phyloP scores from a whole-genome alignment of 371 early-diverging fungal species.

The Racocetra persica region DNA sequence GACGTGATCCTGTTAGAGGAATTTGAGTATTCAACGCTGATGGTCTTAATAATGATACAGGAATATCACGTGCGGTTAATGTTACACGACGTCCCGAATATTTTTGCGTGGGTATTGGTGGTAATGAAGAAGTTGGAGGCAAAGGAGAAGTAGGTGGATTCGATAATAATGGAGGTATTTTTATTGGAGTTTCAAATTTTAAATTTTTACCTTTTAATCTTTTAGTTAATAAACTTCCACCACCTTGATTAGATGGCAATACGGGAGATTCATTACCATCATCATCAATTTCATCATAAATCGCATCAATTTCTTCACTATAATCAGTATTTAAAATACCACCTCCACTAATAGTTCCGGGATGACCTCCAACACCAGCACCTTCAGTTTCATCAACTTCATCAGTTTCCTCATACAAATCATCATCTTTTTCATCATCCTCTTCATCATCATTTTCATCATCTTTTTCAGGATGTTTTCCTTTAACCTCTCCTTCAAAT shows the following conservation, averaged over 20 bases:
- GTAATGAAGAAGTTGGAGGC: not conserved
- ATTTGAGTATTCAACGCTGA: not conserved
- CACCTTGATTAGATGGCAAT: not conserved
- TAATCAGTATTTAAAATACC: not conserved
- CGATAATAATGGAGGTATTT: not conserved
- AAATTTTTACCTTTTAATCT: not conserved
- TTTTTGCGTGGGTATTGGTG: not conserved
- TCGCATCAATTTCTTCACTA: not conserved
- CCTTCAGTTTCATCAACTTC: not conserved
- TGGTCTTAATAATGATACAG: not conserved
- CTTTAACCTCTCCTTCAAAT: not conserved
- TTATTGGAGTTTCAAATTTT: not conserved
- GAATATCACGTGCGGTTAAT: not conserved
- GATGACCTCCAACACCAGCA: not conserved
- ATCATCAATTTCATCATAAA: not conserved
- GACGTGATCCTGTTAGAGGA: too few species aligned
- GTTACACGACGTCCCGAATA: not conserved
- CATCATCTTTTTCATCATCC: not conserved
- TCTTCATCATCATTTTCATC: not conserved
- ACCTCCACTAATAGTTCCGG: not conserved
- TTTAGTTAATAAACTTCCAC: not conserved
- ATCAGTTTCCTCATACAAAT: not conserved
- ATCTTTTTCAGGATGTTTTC: not conserved
- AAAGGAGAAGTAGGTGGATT: not conserved
- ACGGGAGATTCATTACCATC: not conserved